Base-by-base conservation (phyloP, 2,329 filamentous ascomycete species). In the Tolypocladium tundrense region DNA sequence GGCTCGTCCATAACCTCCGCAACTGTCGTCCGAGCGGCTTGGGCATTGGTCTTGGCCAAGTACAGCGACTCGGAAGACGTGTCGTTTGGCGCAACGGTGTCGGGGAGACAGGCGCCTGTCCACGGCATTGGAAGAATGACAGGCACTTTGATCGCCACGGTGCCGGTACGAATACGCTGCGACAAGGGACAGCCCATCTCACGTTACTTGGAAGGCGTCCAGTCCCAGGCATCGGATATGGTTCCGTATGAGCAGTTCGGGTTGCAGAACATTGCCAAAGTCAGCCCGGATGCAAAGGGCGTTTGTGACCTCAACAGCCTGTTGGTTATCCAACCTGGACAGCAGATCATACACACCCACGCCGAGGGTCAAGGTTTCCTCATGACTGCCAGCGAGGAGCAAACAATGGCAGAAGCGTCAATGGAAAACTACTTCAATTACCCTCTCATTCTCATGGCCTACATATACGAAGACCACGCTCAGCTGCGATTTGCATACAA, bases 231-330 rank as follows among this genome's bases (percentile, higher is more conserved):
- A 4, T 21, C n/a, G 9, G 42, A 11, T 3, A 43, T 43, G 42
- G 42, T 43, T 8, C 42, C 42, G 7, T 43, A 43, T 6, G 42
- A 43, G 42, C 42, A 66, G 39, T 60, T 52, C 24, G 64, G 64
- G 21, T 51, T 66, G n/a, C 60, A 62, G n/a, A 62, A 63, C 31
- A 66, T 67, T 42, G 51, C 59, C 16, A 61, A 60, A 24, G 6
- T 65, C 1, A 57, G 60, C 27, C 35, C 45, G 1, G 59, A 62
- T 11, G 60, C 60, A 4, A 58, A 57, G 16, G 56, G 60, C 4
- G 65, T 61, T 4, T 66, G 65, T 52, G 59, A 66, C 10, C 69
- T 71, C 31, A 60, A 61, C n/a, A 68, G 60, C 5, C 45, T 70
- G 4, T 56, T 71, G 4, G 65, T 68, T 10, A 61, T 70, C 31